Base-by-base conservation (phyloP, 345 rosid species). In the Pseudoturritis turrita region DNA sequence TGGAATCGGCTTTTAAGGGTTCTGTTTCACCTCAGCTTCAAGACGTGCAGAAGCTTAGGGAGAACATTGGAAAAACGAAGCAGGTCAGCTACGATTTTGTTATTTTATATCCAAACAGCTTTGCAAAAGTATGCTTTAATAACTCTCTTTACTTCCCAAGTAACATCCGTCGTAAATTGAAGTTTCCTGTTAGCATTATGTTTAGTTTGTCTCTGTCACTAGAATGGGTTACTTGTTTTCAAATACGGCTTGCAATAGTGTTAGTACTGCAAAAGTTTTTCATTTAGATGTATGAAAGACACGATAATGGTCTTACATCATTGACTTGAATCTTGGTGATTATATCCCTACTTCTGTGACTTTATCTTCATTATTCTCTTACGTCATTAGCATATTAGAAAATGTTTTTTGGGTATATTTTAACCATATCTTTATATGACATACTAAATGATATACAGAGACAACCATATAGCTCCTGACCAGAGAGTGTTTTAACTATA, bases 1-100 rank as follows among this genome's bases (percentile, higher is more conserved):
- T 96, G 81, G 96, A 87, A 45, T 85, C 88, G 15, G 88, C 94
- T 44, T 89, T 92, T 73, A 87, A 84, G 89, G 92, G 80, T 44
- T 84, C 85, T 74, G 78, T 87, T 77, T 87, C 90, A 21, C 79
- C 91, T 50, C 89, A 84, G 75, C 79, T 87, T 66, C 86, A 88
- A 58, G 98, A 89, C 71, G 82, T 96, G 84, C 87, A 86, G 80
- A 75, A 78, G 46, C 96, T 96, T 79, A 89, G 81, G 67, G 98
- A 92, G 78, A 78, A 79, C 77, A 78, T 88, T 76, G 82, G 75
- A 54, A 96, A 88, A 82, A 82, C 97, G 58, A 96, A 92, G 75
- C 99, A 92, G 98, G 99, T 96, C 73, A 74, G 73, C 70, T 61
- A 50, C 26, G 49, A 45, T 51, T 29, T 35, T 36, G 10, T 25